Evolutionary conservation across 2,329 filamentous ascomycete species (phyloP).

Genomic region (Hypocreales sp.): DNA sequence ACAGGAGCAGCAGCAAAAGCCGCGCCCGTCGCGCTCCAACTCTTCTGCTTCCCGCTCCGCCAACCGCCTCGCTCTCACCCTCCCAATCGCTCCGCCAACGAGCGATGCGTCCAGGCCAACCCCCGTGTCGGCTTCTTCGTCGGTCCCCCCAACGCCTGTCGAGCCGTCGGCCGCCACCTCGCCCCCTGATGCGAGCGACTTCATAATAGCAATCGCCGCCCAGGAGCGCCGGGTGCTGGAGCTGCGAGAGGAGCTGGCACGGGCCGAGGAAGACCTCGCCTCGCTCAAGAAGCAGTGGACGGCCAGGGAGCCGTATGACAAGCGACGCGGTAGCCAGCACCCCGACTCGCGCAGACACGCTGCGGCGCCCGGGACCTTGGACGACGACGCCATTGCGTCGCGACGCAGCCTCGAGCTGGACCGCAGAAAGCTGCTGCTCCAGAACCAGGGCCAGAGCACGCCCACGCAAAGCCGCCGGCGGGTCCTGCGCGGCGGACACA

Average conservation of each 20-base stretch:
- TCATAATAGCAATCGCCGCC: slow-evolving; percentile 79
- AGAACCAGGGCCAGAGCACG: slow-evolving; percentile 27
- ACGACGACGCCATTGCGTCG: slow-evolving; percentile 16
- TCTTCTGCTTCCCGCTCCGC: slow-evolving; percentile 37
- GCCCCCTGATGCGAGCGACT: slow-evolving; percentile 43
- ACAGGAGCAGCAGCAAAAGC: slow-evolving; percentile 5
- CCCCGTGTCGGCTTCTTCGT: slow-evolving; percentile 24
- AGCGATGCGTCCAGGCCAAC: slow-evolving; percentile 35
- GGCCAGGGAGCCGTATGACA: slow-evolving; percentile 59
- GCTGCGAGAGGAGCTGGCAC: slow-evolving; percentile 73
- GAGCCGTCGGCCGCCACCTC: slow-evolving; percentile 26
- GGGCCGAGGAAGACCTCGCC: slow-evolving; percentile 63
- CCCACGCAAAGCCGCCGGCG: slow-evolving; percentile 33
- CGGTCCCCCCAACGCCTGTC: slow-evolving; percentile 34
- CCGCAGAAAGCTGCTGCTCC: slow-evolving; percentile 52
- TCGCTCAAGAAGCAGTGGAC: slow-evolving; percentile 76
- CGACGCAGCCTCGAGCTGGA: slow-evolving; percentile 49
- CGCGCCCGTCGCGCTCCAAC: slow-evolving; percentile 33
- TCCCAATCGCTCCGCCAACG: slow-evolving; percentile 42
- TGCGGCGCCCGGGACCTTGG: slow-evolving; percentile 2
- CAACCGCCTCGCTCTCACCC: slow-evolving; percentile 44
- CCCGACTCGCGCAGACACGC: slow-evolving; percentile 2
- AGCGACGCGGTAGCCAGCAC: slow-evolving; percentile 34
- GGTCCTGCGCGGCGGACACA: slow-evolving; percentile 52
- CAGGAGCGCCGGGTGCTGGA: slow-evolving; percentile 87